phyloP scores from a whole-genome alignment of 2,329 filamentous ascomycete genomes.

The Aspergillus texensis region DNA sequence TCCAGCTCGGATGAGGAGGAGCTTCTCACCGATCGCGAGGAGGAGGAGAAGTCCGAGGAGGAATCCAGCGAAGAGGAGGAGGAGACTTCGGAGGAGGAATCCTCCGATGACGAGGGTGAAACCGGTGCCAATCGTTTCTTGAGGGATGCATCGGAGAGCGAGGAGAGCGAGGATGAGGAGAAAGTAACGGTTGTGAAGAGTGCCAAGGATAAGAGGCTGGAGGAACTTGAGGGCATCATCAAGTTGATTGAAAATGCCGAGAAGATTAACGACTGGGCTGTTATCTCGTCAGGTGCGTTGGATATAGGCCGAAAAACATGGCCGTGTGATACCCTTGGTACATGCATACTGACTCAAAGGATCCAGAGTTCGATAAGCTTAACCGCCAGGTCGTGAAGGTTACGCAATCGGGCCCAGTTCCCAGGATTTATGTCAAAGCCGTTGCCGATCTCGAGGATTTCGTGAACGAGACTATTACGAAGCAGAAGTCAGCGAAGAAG shows the following conservation, averaged over 20 bases:
- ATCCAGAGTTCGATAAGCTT: constrained; percentile 86
- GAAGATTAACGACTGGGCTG: constrained; percentile 97
- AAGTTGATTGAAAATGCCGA: constrained; percentile 92
- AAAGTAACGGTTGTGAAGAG: constrained; percentile 87
- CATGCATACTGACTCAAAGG: constrained; percentile 18
- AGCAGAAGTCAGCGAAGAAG: constrained; percentile 94
- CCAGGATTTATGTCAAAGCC: constrained; percentile 90
- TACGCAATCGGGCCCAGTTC: constrained; percentile 73
- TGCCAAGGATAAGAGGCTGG: constrained; percentile 94
- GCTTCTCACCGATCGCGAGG: constrained; percentile 80
- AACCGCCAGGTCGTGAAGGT: constrained; percentile 84
- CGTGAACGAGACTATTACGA: constrained; percentile 89
- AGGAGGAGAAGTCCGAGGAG: constrained; percentile 61
- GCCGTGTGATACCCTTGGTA: not conserved
- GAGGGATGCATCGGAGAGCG: constrained; percentile 73
- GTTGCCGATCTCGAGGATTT: constrained; percentile 92
- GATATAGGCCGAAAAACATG: not conserved
- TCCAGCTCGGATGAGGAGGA: constrained; percentile 94
- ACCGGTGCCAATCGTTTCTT: constrained; percentile 83
- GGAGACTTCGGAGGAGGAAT: constrained; percentile 60
- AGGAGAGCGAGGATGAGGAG: constrained; percentile 83
- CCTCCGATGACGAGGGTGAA: constrained; percentile 56
- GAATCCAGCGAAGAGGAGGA: constrained; percentile 59
- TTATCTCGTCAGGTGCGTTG: constrained; percentile 78
- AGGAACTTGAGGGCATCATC: constrained; percentile 89